Percentiles rank a stretch among this genome's conserved stretches.
Evolutionary conservation across 495 filamentous ascomycete species (phyloP).

Genomic region (Penicillium mononematosum): DNA sequence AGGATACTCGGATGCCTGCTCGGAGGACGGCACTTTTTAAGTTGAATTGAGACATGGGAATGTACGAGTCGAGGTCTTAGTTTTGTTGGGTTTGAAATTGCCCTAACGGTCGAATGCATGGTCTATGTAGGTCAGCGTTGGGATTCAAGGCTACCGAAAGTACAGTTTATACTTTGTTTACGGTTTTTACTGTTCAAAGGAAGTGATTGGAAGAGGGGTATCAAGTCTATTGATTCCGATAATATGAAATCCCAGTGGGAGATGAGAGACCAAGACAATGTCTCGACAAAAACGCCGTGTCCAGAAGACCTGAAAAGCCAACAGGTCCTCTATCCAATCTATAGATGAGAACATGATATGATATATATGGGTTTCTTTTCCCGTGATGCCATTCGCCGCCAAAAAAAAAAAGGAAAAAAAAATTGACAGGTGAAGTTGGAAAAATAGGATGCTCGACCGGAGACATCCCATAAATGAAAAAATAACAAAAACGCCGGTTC

Average conservation of each 20-base stretch:
- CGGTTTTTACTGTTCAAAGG: not conserved
- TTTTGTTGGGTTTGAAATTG: not conserved
- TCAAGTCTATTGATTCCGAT: slow-evolving; percentile 32
- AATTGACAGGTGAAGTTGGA: slow-evolving; percentile 6
- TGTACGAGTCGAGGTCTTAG: not conserved
- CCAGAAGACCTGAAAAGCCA: not conserved
- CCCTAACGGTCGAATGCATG: not conserved
- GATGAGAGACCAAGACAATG: slow-evolving; percentile 5
- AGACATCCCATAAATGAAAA: not conserved
- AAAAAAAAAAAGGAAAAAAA: slow-evolving; percentile 10
- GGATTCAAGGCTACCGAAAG: not conserved
- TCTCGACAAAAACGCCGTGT: slow-evolving; percentile 13
- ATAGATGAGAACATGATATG: slow-evolving; percentile 17
- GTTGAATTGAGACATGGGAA: not conserved
- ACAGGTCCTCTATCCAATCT: slow-evolving; percentile 14
- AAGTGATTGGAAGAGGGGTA: slow-evolving; percentile 18
- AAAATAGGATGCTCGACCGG: not conserved
- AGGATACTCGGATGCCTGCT: not conserved
- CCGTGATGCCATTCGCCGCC: slow-evolving; percentile 7
- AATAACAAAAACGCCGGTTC: slow-evolving; percentile 31
- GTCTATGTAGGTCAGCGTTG: not conserved
- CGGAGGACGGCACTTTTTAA: not conserved
- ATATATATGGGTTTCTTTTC: slow-evolving; percentile 11
- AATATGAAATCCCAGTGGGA: slow-evolving; percentile 3
- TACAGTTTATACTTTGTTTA: not conserved